Base-by-base conservation (phyloP, 495 filamentous ascomycete species). In the Tirmania nivea region DNA sequence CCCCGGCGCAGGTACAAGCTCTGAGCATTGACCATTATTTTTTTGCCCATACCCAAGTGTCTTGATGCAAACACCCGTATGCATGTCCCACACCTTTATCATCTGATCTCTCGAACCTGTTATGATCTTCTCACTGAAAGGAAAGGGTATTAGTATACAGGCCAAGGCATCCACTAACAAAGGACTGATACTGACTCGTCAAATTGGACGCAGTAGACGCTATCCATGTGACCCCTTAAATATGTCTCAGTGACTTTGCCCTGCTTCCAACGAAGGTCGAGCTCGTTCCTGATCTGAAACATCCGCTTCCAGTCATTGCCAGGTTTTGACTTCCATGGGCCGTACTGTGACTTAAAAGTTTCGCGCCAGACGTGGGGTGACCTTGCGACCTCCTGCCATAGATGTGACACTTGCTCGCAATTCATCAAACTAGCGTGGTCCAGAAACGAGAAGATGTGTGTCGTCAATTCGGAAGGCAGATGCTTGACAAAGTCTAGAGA, bases 151-250 rank as follows among this genome's bases (percentile, higher is more conserved):
- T 47, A 19, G 42, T 47, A 47, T 47, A n/a, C 42, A 19, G 10
- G 5, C 5, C 14, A 14, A 14, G 42, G 10, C 42, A 47, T 14
- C 42, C 3, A 47, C 10, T 19, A n/a, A 8, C 14, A 47, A 47
- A 9, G 42, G 42, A 47, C 19, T 47, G 42, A 52, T 4, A 69
- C 81, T 55, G 76, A 85, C 82, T 96, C 88, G 65, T 97, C 90
- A 69, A 95, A 97, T 64, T 96, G 90, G 39, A 89, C 78, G 66
- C 90, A 96, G 68, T 97, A 97, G 21, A 97, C 88, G 57, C 85
- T 94, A 66, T 96, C 90, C 10, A 76, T 76, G 61, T 97, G 90
- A 1, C 92, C 90, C 61, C 89, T 83, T 16, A 96, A 71, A 65
- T 93, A 94, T 52, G 92, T 81, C 0, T 84, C 79, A 45, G 78